phyloP scores from a whole-genome alignment of 768 basidiomycete species.

The Tulasnella sp. region DNA sequence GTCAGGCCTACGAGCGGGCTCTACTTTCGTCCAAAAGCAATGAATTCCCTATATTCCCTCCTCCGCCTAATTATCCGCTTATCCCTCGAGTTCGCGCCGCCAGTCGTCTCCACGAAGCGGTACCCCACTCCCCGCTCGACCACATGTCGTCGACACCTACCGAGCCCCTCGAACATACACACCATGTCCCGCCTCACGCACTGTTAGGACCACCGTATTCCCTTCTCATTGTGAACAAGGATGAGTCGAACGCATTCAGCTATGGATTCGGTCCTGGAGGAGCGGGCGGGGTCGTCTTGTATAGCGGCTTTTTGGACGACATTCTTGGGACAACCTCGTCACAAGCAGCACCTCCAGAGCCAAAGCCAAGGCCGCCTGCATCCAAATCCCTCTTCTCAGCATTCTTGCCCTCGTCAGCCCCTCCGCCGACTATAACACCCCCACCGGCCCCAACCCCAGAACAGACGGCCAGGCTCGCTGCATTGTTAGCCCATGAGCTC shows the following conservation, averaged over 20 bases:
- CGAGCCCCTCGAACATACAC: slow-evolving; percentile 36
- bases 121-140: slow-evolving; percentile 24
- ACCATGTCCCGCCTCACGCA: slow-evolving; percentile 31
- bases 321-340: slow-evolving; percentile 24
- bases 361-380: slow-evolving; percentile 9
- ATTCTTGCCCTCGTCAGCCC: slow-evolving; percentile 35
- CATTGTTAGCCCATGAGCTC: slow-evolving; percentile 87
- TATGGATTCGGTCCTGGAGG: slow-evolving; percentile 92
- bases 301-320: slow-evolving; percentile 86
- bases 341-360: background rate
- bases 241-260: slow-evolving; percentile 85
- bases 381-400: slow-evolving; percentile 29
- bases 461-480: slow-evolving; percentile 81
- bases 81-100: slow-evolving; percentile 72
- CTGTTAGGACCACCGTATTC: slow-evolving; percentile 82
- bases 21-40: slow-evolving; percentile 34
- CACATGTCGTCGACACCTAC: slow-evolving; percentile 14
- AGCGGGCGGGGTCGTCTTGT: slow-evolving; percentile 88
- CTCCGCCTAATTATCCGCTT: slow-evolving; percentile 71
- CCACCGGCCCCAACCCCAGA: slow-evolving; percentile 52
- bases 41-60: slow-evolving; percentile 50
- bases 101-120: slow-evolving; percentile 45
- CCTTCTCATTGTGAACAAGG: slow-evolving; percentile 77
- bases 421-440: slow-evolving; percentile 25
- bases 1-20: slow-evolving; percentile 45